Conservation (phyloP, 768 basidiomycete genomes). For the Phlegmacium glaucopus region DNA sequence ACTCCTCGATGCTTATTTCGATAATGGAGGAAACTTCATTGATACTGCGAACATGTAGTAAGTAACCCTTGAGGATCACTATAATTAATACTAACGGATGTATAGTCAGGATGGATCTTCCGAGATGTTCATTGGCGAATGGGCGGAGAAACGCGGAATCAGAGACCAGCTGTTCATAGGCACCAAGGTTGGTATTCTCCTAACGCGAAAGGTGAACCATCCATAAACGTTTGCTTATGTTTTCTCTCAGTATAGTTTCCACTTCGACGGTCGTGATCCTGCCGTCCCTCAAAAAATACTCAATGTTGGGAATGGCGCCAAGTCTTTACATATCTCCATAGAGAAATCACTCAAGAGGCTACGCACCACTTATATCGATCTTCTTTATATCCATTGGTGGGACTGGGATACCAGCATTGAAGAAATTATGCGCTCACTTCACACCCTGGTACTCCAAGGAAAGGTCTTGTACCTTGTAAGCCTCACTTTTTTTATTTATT, state of each 20-base stretch:
- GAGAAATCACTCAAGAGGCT: constrained; percentile 40
- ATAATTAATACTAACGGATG: background rate
- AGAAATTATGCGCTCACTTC: constrained; percentile 55
- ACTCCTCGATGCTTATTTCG: no score
- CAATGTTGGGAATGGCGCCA: constrained; percentile 46
- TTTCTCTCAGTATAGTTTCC: constrained; percentile 25
- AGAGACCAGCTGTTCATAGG: constrained; percentile 49
- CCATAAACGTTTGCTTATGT: background rate
- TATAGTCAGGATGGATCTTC: constrained; percentile 49
- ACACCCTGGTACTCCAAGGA: constrained; percentile 47
- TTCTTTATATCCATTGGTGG: no score
- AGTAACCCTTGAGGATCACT: constrained; percentile 5
- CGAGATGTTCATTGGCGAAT: no score
- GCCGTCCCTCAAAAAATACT: constrained; percentile 30
- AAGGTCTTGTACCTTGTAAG: constrained; percentile 47
- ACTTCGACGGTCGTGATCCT: constrained; percentile 26
- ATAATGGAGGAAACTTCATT: no score
- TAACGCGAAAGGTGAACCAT: no score
- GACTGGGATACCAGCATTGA: no score
- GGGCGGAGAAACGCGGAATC: constrained; percentile 38
- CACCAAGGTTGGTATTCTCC: constrained; percentile 38
- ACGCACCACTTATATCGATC: no score
- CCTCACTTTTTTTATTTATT: background rate
- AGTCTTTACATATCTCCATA: constrained; percentile 39
- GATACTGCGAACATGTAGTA: constrained; percentile 47